Evolutionary conservation across 2,329 filamentous ascomycete species (phyloP), one percentile per base, ranked within the genome.

Genomic region (Microdochium trichocladiopsis): DNA sequence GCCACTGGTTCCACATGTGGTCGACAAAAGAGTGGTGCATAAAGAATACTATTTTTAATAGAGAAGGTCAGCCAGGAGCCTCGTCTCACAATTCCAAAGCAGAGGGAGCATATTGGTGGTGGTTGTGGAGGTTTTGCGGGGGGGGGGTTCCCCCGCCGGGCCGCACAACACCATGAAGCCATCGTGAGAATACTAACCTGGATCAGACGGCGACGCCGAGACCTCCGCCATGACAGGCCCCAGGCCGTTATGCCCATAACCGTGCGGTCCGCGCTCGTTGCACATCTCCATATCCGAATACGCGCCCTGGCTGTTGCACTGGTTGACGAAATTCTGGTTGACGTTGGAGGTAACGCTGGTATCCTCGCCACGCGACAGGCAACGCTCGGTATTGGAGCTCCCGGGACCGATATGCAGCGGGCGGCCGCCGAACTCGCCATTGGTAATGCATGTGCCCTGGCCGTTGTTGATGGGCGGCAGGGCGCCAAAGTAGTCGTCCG

Each of bases 171-270:
- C n/a, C n/a, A n/a, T n/a, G n/a, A n/a, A n/a, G n/a, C n/a, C n/a
- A n/a, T n/a, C n/a, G n/a, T n/a, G n/a, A n/a, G n/a, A n/a, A n/a
- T n/a, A 45, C 41, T 45, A 11, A 45, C 41, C 14, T 8, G 28
- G 28, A 31, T 70, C 67, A 31, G 64, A 62, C 16, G 66, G 63
- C 3, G 66, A 67, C 2, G 63, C 59, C 2, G 64, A 58, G 1
- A 70, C 65, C 23, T 66, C 64, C 1, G 61, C 58, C 67, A 70
- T 70, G 52, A 68, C 62, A 9, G 63, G 66, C 47, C 67, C 67
- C 41, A 69, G 57, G 23, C 66, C 65, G 55, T 69, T 66, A 55
- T 69, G 67, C 45, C 65, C 65, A 52, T 68, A 69, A 1, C 60
- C 66, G 58, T 69, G 66, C 1, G 66, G 66, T 8, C 65, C 66